A percentile compares a stretch with the other conserved stretches of the same genome.
These are phyloP conservation scores for Iberis amara DNA, from an alignment of 441 rosid genomes.

Conservation along the genomic window DNA sequence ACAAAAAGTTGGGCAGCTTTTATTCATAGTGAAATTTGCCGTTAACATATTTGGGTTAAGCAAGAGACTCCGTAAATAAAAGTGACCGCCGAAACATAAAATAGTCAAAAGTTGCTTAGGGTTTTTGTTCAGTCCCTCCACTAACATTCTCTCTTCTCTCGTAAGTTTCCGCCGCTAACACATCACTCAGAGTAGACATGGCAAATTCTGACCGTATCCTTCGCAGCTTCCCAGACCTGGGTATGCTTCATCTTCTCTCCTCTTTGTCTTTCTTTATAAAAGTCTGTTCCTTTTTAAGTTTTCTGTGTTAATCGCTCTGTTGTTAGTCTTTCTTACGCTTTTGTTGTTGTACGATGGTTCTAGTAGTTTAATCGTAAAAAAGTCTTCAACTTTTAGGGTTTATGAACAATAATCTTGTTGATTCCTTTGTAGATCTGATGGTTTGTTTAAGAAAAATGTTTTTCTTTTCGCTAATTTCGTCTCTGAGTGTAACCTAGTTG, in stretches of 20 bases:
- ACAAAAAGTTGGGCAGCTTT: too few species aligned
- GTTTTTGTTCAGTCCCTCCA: constrained; percentile 18
- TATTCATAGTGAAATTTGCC: too few species aligned
- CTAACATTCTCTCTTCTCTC: neutral
- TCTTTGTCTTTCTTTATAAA: neutral
- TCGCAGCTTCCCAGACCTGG: constrained; percentile 21
- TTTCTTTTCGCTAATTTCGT: neutral
- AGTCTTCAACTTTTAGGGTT: neutral
- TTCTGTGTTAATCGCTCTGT: too few species aligned
- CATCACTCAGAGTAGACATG: constrained; percentile 25
- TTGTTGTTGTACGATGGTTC: too few species aligned
- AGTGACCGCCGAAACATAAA: constrained; percentile 1
- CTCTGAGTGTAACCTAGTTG: neutral
- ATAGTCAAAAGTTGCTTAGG: constrained; percentile 8
- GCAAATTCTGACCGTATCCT: constrained; percentile 43
- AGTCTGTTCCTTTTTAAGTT: neutral
- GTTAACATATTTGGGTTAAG: too few species aligned
- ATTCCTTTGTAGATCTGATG: neutral
- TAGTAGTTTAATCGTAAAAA: neutral
- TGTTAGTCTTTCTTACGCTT: too few species aligned
- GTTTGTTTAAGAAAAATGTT: neutral
- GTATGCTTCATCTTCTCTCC: neutral
- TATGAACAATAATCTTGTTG: neutral
- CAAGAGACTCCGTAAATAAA: too few species aligned
- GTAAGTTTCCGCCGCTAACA: constrained; percentile 23